Base-by-base conservation (phyloP, 1,139 yeast genomes). In the Hemisphaericaspora subhashii region DNA sequence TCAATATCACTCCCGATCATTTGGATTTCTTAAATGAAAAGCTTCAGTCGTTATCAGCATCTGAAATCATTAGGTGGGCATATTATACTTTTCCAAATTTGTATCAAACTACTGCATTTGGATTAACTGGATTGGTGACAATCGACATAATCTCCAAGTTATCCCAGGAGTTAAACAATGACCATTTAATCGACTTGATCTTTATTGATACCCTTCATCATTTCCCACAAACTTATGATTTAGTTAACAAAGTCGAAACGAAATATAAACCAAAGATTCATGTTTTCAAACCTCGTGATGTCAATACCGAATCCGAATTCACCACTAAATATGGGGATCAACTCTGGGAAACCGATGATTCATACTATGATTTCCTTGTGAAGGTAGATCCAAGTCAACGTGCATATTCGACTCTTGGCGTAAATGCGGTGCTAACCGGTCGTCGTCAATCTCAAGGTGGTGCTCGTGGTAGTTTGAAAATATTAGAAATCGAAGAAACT, bases 101-200 rank as follows among this genome's bases (percentile, higher is more conserved):
- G 24, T 89, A 62, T 57, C 98, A 92, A 61, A 89, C 96, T 3
- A 88, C 98, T 0, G 98, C 98, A 2, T 88, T 90, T 63, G 98
- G 98, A 0, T 72, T 92, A 31, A 86, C 96, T 1, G 98, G 98
- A 0, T 66, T 90, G 43, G 96, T 85, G 17, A 89, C 92, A 11
- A 70, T 87, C 25, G 97, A 90, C 58, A 85, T 90, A 76, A 66
- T 90, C 30, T 73, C 86, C n/a, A 80, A 81, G 55, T 52, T 83
- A 38, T 58, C 20, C 42, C 47, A 20, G 24, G 38, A 32, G n/a
- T 31, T 35, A 13, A 33, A 36, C 13, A 43, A 43, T 5, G 51
- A 47, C 2, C 72, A 74, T 50, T 73, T 81, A 1, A 73, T 87
- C 9, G 95, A 89, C 42, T 70, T 90, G 42, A 84, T 92, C 4